Base-by-base conservation (phyloP, 139 green algal genomes). In the Coccomyxa sp. region DNA sequence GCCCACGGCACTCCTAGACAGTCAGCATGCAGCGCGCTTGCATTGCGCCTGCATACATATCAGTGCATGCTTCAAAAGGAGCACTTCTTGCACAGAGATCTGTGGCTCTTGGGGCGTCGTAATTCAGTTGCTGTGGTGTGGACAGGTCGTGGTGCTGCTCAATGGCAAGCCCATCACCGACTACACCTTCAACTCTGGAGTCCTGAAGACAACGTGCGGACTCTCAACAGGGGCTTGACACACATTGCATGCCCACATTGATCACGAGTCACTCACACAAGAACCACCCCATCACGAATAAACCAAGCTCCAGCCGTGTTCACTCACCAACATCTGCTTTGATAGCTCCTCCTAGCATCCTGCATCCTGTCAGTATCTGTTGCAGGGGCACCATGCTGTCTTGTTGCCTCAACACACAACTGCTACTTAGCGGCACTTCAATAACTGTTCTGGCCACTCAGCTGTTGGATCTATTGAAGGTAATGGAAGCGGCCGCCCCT, bases 91-190 rank as follows among this genome's bases (percentile, higher is more conserved):
- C 3, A 7, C 3, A 51, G 38, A 51, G 38, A 51, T 51, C 38
- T 51, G 38, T 51, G 38, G 38, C 38, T 51, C 7, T 51, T 51
- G 3, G 38, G 7, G 38, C 3, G 7, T 74, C 10, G 74, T 3
- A 28, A 7, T 21, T 79, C 74, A 57, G 9, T 31, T 27, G 31
- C 25, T 31, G 25, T 79, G 74, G 23, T 17, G 25, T 57, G 25
- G 1, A 14, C 79, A 83, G 79, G 59, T 77, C 14, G 79, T 83
- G 59, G 79, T 83, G 27, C 59, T 90, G 45, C 13, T 85, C 16
- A 28, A 76, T 38, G 84, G 81, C 83, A 68, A 38, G 25, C 60
- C 74, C n/a, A 81, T 86, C 21, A 38, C 81, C 11, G 63, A 77
- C 60, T 83, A 77, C 63, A 59, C 27, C 79, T 83, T 83, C 60